A percentile compares a stretch with the other conserved stretches of the same genome.
These are phyloP conservation scores for Eucalyptus sideroxylon DNA, from an alignment of 345 rosid species.

Conservation along the genomic window DNA sequence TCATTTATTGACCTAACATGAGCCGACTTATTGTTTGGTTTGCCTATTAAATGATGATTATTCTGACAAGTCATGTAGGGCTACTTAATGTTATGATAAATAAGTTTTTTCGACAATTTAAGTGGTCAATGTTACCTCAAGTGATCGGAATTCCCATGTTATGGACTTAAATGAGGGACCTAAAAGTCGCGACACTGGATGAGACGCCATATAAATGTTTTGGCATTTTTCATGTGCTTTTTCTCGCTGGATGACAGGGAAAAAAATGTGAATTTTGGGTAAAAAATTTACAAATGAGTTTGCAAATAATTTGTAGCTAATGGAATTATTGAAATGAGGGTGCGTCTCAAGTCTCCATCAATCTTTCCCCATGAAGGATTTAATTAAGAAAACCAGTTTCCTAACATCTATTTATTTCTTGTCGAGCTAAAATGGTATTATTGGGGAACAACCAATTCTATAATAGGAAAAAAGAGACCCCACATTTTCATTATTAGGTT, in stretches of 20 bases:
- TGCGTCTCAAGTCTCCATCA: not conserved
- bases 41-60: not conserved
- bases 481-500: no score
- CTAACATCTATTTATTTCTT: not conserved
- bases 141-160: rapidly evolving
- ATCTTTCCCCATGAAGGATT: not conserved
- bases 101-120: not conserved
- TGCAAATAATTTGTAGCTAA: not conserved
- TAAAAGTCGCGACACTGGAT: rapidly evolving
- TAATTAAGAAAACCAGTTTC: not conserved
- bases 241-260: not conserved
- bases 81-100: not conserved
- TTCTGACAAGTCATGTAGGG: rapidly evolving
- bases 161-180: not conserved
- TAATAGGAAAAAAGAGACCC: no score
- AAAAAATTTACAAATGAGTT: not conserved
- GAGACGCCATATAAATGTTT: rapidly evolving
- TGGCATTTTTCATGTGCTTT: not conserved
- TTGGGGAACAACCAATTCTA: no score
- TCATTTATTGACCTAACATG: not conserved
- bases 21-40: not conserved
- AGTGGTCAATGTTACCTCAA: not conserved
- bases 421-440: not conserved
- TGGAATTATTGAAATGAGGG: not conserved
- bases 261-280: not conserved